phyloP scores from a whole-genome alignment of 371 early-diverging fungal species.

The Basidiobolus meristosporus region DNA sequence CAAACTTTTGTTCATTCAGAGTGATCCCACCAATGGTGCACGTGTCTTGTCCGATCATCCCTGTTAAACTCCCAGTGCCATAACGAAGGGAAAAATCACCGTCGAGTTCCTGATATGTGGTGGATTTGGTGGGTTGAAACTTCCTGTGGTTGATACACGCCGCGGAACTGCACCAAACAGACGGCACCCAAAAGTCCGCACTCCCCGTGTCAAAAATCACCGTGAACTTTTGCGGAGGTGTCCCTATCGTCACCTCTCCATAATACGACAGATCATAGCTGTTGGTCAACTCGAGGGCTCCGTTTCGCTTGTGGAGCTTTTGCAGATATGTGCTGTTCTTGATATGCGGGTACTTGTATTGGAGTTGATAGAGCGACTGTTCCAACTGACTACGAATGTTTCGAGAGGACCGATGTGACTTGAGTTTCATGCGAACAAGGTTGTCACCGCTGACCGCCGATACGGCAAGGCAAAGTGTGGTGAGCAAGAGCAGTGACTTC shows the following conservation, averaged over 20 bases:
- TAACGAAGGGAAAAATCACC: conserved; percentile 78
- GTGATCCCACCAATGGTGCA: conserved; percentile 45
- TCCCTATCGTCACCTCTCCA: conserved; percentile 64
- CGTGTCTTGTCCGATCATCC: conserved; percentile 64
- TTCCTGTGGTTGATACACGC: conserved; percentile 81
- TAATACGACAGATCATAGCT: conserved; percentile 32
- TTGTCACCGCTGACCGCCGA: too few species aligned
- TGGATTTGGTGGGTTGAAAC: conserved; percentile 52
- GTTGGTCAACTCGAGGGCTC: background rate
- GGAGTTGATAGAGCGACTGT: too few species aligned
- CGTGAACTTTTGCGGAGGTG: conserved; percentile 71
- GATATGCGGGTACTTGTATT: too few species aligned
- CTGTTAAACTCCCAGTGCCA: conserved; percentile 82
- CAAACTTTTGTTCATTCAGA: conserved; percentile 61
- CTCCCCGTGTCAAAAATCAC: conserved; percentile 91
- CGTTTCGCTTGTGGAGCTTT: too few species aligned
- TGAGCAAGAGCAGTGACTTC: too few species aligned
- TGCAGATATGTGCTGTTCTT: too few species aligned
- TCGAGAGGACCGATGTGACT: too few species aligned
- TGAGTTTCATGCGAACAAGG: too few species aligned
- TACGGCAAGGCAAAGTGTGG: too few species aligned
- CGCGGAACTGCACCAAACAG: conserved; percentile 75
- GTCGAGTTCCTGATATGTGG: conserved; percentile 57
- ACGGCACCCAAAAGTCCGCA: conserved; percentile 90
- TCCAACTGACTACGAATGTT: too few species aligned